Conservation (phyloP, 1,139 yeast genomes). For the Debaryomyces nepalensis region DNA sequence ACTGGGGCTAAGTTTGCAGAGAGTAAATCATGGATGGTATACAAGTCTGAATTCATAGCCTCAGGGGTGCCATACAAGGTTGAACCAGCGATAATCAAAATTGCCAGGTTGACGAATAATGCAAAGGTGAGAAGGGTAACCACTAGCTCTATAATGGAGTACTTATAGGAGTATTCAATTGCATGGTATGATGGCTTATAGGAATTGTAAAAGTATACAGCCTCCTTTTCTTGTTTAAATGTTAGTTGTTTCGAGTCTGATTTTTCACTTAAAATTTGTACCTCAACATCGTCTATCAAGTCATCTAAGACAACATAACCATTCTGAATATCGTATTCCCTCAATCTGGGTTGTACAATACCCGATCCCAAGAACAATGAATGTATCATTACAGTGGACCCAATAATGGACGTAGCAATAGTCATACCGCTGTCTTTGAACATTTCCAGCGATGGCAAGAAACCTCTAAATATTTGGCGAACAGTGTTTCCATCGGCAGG, state of each 20-base stretch:
- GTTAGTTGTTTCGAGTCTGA: conserved; percentile 16
- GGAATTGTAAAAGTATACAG: conserved; percentile 37
- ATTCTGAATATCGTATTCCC: conserved; percentile 59
- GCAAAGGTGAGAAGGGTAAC: conserved; percentile 76
- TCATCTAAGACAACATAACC: conserved; percentile 41
- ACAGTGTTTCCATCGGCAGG: conserved; percentile 45
- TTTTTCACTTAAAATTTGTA: conserved; percentile 19
- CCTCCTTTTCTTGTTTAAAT: conserved; percentile 30
- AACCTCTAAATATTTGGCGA: conserved; percentile 67
- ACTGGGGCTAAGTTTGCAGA: conserved; percentile 63
- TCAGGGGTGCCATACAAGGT: conserved; percentile 68
- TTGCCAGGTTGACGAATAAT: conserved; percentile 77
- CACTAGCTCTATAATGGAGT: conserved; percentile 66
- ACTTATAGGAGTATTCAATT: conserved; percentile 66
- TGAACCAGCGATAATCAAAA: conserved; percentile 75
- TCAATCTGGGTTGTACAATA: conserved; percentile 70
- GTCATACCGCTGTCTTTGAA: conserved; percentile 68
- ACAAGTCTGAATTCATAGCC: conserved; percentile 74
- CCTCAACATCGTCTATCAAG: conserved; percentile 17
- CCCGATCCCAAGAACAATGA: conserved; percentile 77
- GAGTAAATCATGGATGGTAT: conserved; percentile 66
- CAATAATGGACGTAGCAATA: conserved; percentile 75
- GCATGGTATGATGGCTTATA: conserved; percentile 71
- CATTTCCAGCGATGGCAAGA: conserved; percentile 66
- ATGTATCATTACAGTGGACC: conserved; percentile 87